Conservation (phyloP, 1,139 yeast genomes). For the Saccharomyces hybrid region DNA sequence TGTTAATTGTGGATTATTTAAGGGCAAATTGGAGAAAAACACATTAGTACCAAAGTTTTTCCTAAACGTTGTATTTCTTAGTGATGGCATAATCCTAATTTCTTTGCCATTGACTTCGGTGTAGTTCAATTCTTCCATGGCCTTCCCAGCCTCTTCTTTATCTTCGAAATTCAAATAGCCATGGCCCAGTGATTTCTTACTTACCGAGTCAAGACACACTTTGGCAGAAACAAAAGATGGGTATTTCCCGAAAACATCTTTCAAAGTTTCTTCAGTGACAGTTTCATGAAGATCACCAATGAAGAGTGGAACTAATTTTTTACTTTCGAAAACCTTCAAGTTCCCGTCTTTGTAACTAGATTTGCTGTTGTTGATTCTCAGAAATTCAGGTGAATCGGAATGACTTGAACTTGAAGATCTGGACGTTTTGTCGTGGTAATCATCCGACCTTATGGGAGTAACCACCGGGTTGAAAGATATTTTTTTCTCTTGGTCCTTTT, state of each 20-base stretch:
- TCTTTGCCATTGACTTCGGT: conserved; percentile 36
- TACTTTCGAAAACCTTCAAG: background rate
- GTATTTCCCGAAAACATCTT: conserved; percentile 32
- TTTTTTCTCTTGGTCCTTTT: background rate
- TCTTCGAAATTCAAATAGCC: conserved; percentile 44
- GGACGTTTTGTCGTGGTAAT: background rate
- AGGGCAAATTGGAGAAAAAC: conserved; percentile 31
- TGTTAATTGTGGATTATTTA: conserved; percentile 29
- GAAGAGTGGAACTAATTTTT: conserved; percentile 17
- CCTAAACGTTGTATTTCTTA: conserved; percentile 31
- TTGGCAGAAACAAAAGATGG: conserved; percentile 40
- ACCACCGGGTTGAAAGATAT: background rate
- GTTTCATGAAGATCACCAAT: conserved; percentile 41
- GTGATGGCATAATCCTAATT: conserved; percentile 46
- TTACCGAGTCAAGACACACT: conserved; percentile 36
- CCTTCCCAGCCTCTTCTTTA: conserved; percentile 34
- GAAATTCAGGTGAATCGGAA: background rate
- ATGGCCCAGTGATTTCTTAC: conserved; percentile 40
- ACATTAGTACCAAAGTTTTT: conserved; percentile 29
- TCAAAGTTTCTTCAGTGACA: conserved; percentile 37
- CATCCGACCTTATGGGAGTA: background rate
- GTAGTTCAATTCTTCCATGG: conserved; percentile 42
- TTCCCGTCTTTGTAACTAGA: background rate
- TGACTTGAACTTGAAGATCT: background rate
- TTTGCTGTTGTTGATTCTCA: background rate